Evolutionary conservation across 441 rosid species (phyloP), one percentile per base, ranked within the genome.

Genomic region (Adansonia grandidieri): DNA sequence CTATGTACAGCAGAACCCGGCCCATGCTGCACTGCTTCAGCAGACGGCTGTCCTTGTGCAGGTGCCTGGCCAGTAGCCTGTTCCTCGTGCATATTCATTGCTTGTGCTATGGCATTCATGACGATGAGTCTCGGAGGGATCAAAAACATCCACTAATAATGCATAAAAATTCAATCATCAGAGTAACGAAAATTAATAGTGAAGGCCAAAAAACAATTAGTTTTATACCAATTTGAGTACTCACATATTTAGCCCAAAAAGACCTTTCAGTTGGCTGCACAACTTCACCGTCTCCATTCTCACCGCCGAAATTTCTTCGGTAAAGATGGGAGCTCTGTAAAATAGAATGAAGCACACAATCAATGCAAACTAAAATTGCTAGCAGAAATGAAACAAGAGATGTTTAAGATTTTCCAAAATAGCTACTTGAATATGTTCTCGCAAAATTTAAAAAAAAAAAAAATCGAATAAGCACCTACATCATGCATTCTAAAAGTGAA

Each of bases 181-280:
- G 48, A 7, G 19, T 69, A 37, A 61, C 61, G 5, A 53, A 57
- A 13, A 24, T 70, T 78, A 48, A 47, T 17, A 24, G 44, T 24
- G 9, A 78, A 71, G 14, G 72, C 19, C 15, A 1, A 60, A 10
- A 42, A 72, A 22, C 7, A 45, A 10, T 42, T 28, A 14, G 14
- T 56, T 8, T 17, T 32, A n/a, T 22, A 53, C 10, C 22, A 19
- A 1, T 74, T n/a, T 8, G 28, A 58, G 60, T 67, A 90, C 97
- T 88, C 77, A 94, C 99, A 80, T 96, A 96, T 96, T 96, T 94
- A 63, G 98, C 97, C 98, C 97, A 96, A 79, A 92, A 90, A 51
- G 98, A 89, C 81, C 87, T 92, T 86, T 94, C 99, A 51, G 96
- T 97, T 61, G 95, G 96, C 65, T 72, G 80, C 75, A 87, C 80